Evolutionary conservation across 768 basidiomycete genomes (phyloP), one percentile per base, ranked within the genome.

Genomic region (Krasilnikovozyma curviuscula): DNA sequence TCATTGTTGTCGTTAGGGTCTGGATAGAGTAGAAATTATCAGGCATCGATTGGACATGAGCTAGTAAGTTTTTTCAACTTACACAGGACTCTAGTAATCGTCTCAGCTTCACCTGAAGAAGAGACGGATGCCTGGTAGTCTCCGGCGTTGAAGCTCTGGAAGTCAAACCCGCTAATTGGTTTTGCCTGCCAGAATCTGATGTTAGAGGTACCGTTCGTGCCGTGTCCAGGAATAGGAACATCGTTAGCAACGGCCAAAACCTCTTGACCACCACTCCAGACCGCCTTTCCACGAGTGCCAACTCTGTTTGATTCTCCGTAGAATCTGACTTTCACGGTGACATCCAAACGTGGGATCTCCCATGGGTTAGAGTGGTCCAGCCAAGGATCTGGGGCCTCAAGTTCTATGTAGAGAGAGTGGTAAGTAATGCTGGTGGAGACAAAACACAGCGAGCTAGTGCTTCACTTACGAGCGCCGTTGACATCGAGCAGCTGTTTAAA

Each of bases 401-500:
- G 60, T 56, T 69, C 67, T 34, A 34, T 12, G 33, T 12, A 34
- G 33, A 34, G 12, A 34, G 33, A 34, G 12, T 12, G 33, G 18
- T n/a, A n/a, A n/a, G n/a, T n/a, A n/a, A n/a, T n/a, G n/a, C n/a
- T n/a, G n/a, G n/a, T n/a, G n/a, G n/a, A n/a, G n/a, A n/a, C n/a
- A n/a, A n/a, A n/a, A n/a, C n/a, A n/a, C n/a, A n/a, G n/a, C n/a
- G n/a, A n/a, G n/a, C n/a, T n/a, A n/a, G n/a, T n/a, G n/a, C n/a
- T n/a, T n/a, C n/a, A n/a, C n/a, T n/a, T n/a, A n/a, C n/a, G n/a
- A n/a, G n/a, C n/a, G n/a, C n/a, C n/a, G n/a, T n/a, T n/a, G n/a
- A n/a, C n/a, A n/a, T n/a, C 79, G 61, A 95, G 84, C 52, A 86
- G 73, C 66, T 82, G 77, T 66, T 88, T 81, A 74, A 98, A 97